phyloP scores from a whole-genome alignment of 805 yeast species.

The Candida krabiensis region DNA sequence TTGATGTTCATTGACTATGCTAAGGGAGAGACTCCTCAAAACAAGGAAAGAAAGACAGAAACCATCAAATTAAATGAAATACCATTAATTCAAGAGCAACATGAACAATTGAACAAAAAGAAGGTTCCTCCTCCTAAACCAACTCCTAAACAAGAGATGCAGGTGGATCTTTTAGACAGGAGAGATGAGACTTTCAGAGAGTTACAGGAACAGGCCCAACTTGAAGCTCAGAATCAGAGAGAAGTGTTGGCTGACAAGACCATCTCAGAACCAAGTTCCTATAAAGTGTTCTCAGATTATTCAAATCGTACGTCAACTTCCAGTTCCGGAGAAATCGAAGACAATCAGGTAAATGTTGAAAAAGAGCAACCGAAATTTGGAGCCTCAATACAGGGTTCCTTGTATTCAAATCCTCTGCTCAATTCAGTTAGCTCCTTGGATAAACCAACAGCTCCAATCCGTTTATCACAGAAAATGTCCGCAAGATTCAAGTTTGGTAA shows the following conservation, averaged over 20 bases:
- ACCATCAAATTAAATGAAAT: slow-evolving; percentile 18
- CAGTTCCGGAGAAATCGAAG: slow-evolving; percentile 15
- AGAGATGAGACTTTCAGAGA: slow-evolving; percentile 31
- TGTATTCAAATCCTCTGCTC: background rate
- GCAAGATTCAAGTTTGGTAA: slow-evolving; percentile 14
- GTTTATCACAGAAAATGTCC: slow-evolving; percentile 11
- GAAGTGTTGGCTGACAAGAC: slow-evolving; percentile 13
- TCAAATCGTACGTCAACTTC: slow-evolving; percentile 34
- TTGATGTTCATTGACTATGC: slow-evolving; percentile 65
- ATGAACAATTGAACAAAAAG: slow-evolving; percentile 12
- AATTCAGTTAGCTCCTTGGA: slow-evolving; percentile 2
- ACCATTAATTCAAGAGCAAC: slow-evolving; percentile 16
- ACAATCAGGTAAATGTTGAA: slow-evolving; percentile 1
- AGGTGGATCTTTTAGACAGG: slow-evolving; percentile 28
- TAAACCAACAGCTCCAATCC: slow-evolving; percentile 19
- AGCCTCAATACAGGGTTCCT: background rate
- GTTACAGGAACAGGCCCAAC: slow-evolving; percentile 28
- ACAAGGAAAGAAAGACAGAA: slow-evolving; percentile 1
- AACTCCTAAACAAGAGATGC: slow-evolving; percentile 26
- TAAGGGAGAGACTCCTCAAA: slow-evolving; percentile 23
- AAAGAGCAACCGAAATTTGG: no score
- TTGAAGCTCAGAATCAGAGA: slow-evolving; percentile 18
- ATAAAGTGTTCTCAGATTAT: slow-evolving; percentile 30
- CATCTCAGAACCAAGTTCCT: slow-evolving; percentile 27
- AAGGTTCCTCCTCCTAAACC: slow-evolving; percentile 30